phyloP scores from a whole-genome alignment of 2,329 filamentous ascomycete genomes.

The Trichoderma atrobrunneum region DNA sequence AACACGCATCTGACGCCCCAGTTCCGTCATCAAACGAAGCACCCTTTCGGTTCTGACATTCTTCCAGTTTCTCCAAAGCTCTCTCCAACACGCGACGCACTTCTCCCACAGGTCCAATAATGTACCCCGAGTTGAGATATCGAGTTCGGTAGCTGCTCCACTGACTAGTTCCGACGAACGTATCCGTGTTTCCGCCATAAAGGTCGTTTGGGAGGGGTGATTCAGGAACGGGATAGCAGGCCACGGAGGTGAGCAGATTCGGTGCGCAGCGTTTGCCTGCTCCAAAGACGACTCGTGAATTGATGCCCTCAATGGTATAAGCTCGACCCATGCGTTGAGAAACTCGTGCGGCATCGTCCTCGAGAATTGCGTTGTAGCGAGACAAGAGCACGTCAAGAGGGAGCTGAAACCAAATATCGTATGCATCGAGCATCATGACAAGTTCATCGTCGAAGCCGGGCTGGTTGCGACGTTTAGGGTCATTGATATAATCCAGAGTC shows the following conservation, averaged over 20 bases:
- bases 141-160: conserved; percentile 26
- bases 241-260: conserved; percentile 24
- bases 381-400: conserved; percentile 28
- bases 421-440: conserved; percentile 32
- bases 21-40: conserved; percentile 22
- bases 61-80: conserved; percentile 25
- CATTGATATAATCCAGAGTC: conserved; percentile 29
- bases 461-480: conserved; percentile 21
- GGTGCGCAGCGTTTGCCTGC: conserved; percentile 30
- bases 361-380: conserved; percentile 28
- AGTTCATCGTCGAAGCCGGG: conserved; percentile 30
- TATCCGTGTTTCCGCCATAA: conserved; percentile 27
- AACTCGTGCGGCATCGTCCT: conserved; percentile 26
- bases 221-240: conserved; percentile 31
- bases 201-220: conserved; percentile 28
- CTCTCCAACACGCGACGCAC: conserved; percentile 26
- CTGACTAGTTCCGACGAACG: conserved; percentile 20
- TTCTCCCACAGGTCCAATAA: conserved; percentile 28
- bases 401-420: conserved; percentile 36
- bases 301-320: conserved; percentile 24
- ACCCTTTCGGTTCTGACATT: conserved; percentile 20
- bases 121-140: conserved; percentile 28
- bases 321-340: conserved; percentile 27
- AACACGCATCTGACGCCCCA: conserved; percentile 22
- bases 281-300: conserved; percentile 28